phyloP scores from a whole-genome alignment of 2,329 filamentous ascomycete species.

The Arthrobotrys sphaeroides region DNA sequence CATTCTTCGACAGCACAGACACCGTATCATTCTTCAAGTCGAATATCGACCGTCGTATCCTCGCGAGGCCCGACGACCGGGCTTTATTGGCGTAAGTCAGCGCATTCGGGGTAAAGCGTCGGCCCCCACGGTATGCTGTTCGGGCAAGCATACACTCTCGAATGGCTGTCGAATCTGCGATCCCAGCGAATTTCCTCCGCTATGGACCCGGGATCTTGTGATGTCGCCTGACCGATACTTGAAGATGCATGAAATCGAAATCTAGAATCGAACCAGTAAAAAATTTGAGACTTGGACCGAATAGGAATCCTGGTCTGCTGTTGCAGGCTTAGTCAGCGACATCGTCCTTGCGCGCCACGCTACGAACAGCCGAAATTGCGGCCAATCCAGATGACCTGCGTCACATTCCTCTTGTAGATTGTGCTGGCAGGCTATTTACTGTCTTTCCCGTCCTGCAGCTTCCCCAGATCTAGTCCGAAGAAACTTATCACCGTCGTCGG shows the following conservation, averaged over 20 bases:
- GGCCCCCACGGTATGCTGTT: conserved; percentile 39
- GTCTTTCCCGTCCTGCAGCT: conserved; percentile 19
- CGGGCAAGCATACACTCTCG: conserved; percentile 45
- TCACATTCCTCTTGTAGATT: conserved; percentile 44
- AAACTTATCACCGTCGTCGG: background rate
- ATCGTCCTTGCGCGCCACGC: background rate
- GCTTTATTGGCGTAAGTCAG: conserved; percentile 9
- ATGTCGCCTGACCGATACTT: background rate
- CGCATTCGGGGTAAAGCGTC: conserved; percentile 41
- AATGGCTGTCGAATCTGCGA: background rate
- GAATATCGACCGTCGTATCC: conserved; percentile 1
- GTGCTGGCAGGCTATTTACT: conserved; percentile 4
- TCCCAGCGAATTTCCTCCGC: conserved; percentile 7
- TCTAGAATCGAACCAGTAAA: background rate
- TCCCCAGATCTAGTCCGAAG: conserved; percentile 14
- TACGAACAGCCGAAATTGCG: conserved; percentile 18
- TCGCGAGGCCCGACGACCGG: background rate
- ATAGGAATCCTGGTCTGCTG: background rate
- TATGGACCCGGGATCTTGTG: background rate
- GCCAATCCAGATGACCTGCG: conserved; percentile 42
- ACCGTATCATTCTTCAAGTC: background rate
- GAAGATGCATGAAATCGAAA: background rate
- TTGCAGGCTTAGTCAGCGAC: conserved; percentile 47
- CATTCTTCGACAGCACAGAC: background rate
- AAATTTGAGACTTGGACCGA: background rate